Evolutionary conservation across 2,329 filamentous ascomycete genomes (phyloP).

Genomic region (Botrytis fragariae): DNA sequence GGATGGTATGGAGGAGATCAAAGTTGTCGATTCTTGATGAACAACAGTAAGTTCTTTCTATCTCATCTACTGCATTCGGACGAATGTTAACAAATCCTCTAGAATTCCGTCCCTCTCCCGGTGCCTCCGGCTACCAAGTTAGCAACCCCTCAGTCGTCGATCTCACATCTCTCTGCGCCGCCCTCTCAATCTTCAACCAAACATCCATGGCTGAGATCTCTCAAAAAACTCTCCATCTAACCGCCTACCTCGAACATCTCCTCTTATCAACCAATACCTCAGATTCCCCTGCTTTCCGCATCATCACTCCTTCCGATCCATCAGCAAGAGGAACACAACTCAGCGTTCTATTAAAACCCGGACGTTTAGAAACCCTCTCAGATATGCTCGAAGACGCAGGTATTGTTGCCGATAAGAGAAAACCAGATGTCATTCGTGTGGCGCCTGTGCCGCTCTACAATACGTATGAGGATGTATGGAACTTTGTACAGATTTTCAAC

Average conservation of each 20-base stretch:
- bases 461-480: slow-evolving; percentile 68
- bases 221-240: slow-evolving; percentile 69
- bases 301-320: slow-evolving; percentile 40
- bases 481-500: slow-evolving; percentile 53
- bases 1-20: slow-evolving; percentile 91
- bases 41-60: slow-evolving; percentile 50
- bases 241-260: slow-evolving; percentile 71
- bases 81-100: slow-evolving; percentile 22
- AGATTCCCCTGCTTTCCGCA: slow-evolving; percentile 42
- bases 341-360: slow-evolving; percentile 66
- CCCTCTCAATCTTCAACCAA: slow-evolving; percentile 70
- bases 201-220: slow-evolving; percentile 69
- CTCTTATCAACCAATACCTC: slow-evolving; percentile 44
- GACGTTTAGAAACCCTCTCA: slow-evolving; percentile 67
- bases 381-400: slow-evolving; percentile 62
- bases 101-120: slow-evolving; percentile 71
- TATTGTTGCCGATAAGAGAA: slow-evolving; percentile 78
- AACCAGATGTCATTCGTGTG: slow-evolving; percentile 80
- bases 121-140: slow-evolving; percentile 80
- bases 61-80: neutral
- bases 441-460: slow-evolving; percentile 86
- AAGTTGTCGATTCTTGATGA: slow-evolving; percentile 75
- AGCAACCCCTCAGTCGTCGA: slow-evolving; percentile 81
- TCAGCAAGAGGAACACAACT: slow-evolving; percentile 53
- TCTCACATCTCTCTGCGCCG: slow-evolving; percentile 69